phyloP scores from a whole-genome alignment of 176 grass and related monocot genomes.

The Puya raimondii region DNA sequence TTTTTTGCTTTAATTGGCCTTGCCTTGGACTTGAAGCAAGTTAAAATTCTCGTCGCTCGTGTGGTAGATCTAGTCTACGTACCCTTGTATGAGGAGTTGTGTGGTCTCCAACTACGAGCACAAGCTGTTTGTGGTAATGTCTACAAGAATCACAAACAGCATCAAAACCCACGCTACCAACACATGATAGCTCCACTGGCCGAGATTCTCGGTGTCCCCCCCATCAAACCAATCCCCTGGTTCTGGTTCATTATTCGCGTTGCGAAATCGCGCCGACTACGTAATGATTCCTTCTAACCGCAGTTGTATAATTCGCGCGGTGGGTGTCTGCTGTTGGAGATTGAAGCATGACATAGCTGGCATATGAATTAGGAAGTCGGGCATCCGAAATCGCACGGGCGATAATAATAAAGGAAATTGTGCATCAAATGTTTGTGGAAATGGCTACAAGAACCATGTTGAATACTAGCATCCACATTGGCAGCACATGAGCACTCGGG shows the following conservation, averaged over 20 bases:
- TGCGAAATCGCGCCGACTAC: too few relatives aligned
- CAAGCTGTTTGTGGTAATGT: neutral
- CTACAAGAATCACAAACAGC: neutral
- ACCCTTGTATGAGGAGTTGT: neutral
- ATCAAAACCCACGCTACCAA: neutral
- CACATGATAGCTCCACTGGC: neutral
- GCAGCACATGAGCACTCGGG: slow-evolving; percentile 13
- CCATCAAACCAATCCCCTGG: too few relatives aligned
- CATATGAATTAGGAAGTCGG: neutral
- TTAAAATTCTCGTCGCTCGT: neutral
- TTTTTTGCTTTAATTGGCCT: too few relatives aligned
- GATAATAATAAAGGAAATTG: too few relatives aligned
- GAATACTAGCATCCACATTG: slow-evolving; percentile 5
- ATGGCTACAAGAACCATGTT: slow-evolving; percentile 4
- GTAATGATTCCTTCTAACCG: too few relatives aligned
- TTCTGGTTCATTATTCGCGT: too few relatives aligned
- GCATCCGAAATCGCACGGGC: too few relatives aligned
- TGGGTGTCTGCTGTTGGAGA: neutral
- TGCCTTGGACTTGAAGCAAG: too few relatives aligned
- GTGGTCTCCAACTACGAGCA: neutral
- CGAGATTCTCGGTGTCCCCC: neutral
- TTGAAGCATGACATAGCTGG: slow-evolving; percentile 18
- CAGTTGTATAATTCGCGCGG: too few relatives aligned
- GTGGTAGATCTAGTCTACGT: slow-evolving; percentile 22
- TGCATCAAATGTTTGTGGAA: neutral